Percentiles rank a stretch among this genome's conserved stretches.
phyloP scores from a whole-genome alignment of 768 basidiomycete genomes.

The Guyanaporus albipodus region DNA sequence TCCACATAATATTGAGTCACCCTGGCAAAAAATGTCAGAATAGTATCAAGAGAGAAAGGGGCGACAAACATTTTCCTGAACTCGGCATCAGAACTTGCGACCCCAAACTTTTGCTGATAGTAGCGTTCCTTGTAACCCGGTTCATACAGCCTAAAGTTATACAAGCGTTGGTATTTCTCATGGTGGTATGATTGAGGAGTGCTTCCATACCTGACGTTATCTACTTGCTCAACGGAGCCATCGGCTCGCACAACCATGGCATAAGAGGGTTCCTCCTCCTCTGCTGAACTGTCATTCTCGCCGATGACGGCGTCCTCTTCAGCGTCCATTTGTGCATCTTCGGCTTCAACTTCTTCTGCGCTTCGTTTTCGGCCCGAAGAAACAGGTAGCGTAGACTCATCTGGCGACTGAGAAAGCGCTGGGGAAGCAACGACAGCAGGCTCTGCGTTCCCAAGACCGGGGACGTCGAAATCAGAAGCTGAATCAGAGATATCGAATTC shows the following conservation, averaged over 20 bases:
- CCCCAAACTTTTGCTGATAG: slow-evolving; percentile 88
- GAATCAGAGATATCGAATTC: slow-evolving; percentile 25
- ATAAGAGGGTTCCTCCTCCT: slow-evolving; percentile 46
- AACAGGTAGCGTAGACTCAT: slow-evolving; percentile 16
- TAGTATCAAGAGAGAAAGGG: not conserved
- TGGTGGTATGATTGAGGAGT: not conserved
- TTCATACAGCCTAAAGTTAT: slow-evolving; percentile 75
- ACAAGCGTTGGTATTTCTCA: not conserved
- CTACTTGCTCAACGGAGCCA: slow-evolving; percentile 92
- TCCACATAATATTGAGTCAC: slow-evolving; percentile 85
- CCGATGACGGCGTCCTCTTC: slow-evolving; percentile 24
- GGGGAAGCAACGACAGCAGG: slow-evolving; percentile 16
- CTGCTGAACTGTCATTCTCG: slow-evolving; percentile 43
- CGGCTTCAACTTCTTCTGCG: slow-evolving; percentile 40
- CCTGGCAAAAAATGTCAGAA: slow-evolving; percentile 37
- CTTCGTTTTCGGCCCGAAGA: slow-evolving; percentile 43
- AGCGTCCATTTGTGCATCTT: slow-evolving; percentile 33
- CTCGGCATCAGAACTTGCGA: slow-evolving; percentile 63
- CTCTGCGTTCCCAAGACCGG: slow-evolving; percentile 31
- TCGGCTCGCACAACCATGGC: slow-evolving; percentile 81
- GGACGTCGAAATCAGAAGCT: slow-evolving; percentile 33
- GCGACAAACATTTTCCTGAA: slow-evolving; percentile 69
- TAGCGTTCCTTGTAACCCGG: slow-evolving; percentile 95
- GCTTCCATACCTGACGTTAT: slow-evolving; percentile 77
- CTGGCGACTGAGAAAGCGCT: slow-evolving; percentile 10